Evolutionary conservation across 768 basidiomycete genomes (phyloP), one percentile per base, ranked within the genome.

Genomic region (Lactarius deliciosus): DNA sequence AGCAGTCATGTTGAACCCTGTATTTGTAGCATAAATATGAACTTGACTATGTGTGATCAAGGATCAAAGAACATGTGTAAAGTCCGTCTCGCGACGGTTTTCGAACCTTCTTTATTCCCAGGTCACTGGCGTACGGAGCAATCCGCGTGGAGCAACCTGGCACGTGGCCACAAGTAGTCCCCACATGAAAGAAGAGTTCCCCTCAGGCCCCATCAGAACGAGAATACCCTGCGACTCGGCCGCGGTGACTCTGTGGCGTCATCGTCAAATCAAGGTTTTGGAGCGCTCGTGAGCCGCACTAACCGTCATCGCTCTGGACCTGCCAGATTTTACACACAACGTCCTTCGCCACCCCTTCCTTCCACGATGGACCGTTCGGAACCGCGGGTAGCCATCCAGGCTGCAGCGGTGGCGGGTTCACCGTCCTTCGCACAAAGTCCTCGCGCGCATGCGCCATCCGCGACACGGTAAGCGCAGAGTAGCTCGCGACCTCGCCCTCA

Each of bases 361-460:
- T 18, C 58, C 58, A 54, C 57, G 7, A 18, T 2, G 36, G 25
- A 34, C 22, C 45, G 47, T 47, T 47, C 28, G 9, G 40, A 25
- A 20, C 2, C 28, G 38, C 8, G 11, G 20, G 2, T 8, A 25
- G 20, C 41, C 40, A 25, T 22, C 20, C 55, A 11, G 4, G 7
- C 18, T n/a, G 30, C 10, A 20, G 18, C 0, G 36, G 57, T 36
- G 47, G 20, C 28, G 47, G 30, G 36, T 11, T 47, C 11, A 16
- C 60, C 15, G 55, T 53, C 25, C 25, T 40, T 20, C 50, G 61
- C 40, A 36, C n/a, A 30, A 56, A 63, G 18, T 63, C 61, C 40
- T 66, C 65, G 18, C 65, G 61, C 13, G 65, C 61, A n/a, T 34
- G 61, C n/a, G 65, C 61, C 18, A 66, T 56, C 11, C 57, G 56